Base-by-base conservation (phyloP, 257 asterid species). In the Cordia subcordata region DNA sequence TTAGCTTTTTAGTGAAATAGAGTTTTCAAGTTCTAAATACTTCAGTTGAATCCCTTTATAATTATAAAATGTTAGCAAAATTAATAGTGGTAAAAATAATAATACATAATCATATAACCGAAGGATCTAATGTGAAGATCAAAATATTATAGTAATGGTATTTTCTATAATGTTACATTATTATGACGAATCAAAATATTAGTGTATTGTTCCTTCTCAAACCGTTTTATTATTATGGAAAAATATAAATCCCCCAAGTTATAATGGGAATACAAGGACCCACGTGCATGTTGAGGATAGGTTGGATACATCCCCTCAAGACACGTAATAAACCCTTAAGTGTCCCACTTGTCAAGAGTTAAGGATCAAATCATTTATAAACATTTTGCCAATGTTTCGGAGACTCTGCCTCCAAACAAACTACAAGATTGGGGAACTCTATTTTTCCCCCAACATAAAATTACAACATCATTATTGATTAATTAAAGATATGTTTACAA, bases 231-330 rank as follows among this genome's bases (percentile, higher is more conserved):
- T n/a, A n/a, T n/a, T n/a, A n/a, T n/a, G n/a, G n/a, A n/a, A n/a
- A n/a, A n/a, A n/a, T n/a, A n/a, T n/a, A n/a, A n/a, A n/a, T n/a
- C n/a, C n/a, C n/a, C n/a, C n/a, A n/a, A n/a, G n/a, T 1, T 27
- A 68, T 44, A 60, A n/a, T n/a, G n/a, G 75, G 81, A 61, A 60
- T 51, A 38, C 55, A 66, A 65, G 71, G 72, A 66, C 60, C 75
- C 65, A 40, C 67, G 67, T 54, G 68, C 60, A 73, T 65, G 64
- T 60, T 63, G 22, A 68, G 45, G 39, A 53, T 60, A 27, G 55
- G 66, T 53, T 20, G 65, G 66, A 72, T 83, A 57, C 78, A 80
- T 62, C 73, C 82, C 81, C 85, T 70, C 52, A 65, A 77, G 51
- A 62, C 63, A 62, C 67, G 54, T 40, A 60, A 39, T 60, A 58